Evolutionary conservation across 202 grass and related monocot genomes (phyloP), one percentile per base, ranked within the genome.

Genomic region (Carex arenaria): DNA sequence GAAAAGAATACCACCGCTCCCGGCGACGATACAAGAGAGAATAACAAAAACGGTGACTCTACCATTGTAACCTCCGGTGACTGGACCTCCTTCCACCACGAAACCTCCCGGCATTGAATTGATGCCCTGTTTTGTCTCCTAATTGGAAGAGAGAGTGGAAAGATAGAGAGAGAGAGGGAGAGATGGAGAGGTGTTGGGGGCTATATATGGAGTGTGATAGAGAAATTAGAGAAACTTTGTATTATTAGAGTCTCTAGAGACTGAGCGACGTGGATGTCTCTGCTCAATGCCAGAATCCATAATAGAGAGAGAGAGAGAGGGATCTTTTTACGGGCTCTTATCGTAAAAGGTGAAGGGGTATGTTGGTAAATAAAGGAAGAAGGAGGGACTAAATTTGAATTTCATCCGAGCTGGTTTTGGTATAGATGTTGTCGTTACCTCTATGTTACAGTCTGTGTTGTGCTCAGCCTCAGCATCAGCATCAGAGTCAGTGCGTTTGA

Each of bases 1-100:
- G 86, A 93, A 98, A 79, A 98, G 92, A 78, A 98, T 84, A 65
- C 95, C 95, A 8, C 95, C 95, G 82, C 90, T 94, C 85, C 90
- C 95, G 52, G 95, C 95, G 12, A 98, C 90, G 82, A 93, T 85
- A 77, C 95, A 94, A 43, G 90, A 98, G 65, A 98, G 87, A 23
- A 93, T 65, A 8, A 93, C 95, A 71, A 94, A 98, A 2, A 86
- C 67, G 1, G 95, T 98, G 30, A 98, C 85, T 2, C 80, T 88
- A 32, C 92, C 95, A 79, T 61, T 88, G 95, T 94, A 97, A 36
- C 86, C 85, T 55, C 30, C 89, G 68, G 73, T 88, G n/a, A 64
- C 54, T 52, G 73, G 34, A 5, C 72, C 64, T 34, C 52, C 88
- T 78, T 87, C 92, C 32, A 74, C 84, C n/a, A 87, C 86, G 10